These are phyloP conservation scores for Aspergillus japonicus DNA, from an alignment of 2,329 filamentous ascomycete species.

Conservation along the genomic window DNA sequence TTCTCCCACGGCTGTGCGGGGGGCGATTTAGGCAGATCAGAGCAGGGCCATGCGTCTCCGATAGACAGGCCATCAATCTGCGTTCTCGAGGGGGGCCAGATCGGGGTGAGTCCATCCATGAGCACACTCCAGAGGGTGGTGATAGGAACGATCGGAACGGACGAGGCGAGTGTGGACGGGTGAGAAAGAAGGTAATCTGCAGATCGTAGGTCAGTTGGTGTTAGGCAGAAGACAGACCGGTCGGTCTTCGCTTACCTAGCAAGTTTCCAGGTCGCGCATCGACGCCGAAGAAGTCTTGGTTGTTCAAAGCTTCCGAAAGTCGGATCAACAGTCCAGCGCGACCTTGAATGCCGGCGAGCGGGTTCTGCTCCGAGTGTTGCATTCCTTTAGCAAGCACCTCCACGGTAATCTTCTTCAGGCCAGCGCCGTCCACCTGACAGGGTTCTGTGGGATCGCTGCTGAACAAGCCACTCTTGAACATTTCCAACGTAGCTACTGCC, in stretches of 20 bases:
- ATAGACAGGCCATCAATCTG: slow-evolving; percentile 82
- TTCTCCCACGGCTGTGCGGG: slow-evolving; percentile 70
- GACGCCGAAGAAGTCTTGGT: slow-evolving; percentile 78
- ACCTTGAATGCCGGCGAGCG: slow-evolving; percentile 80
- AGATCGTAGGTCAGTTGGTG: slow-evolving; percentile 5
- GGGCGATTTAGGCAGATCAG: slow-evolving; percentile 69
- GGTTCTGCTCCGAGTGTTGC: slow-evolving; percentile 78
- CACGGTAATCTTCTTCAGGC: slow-evolving; percentile 70
- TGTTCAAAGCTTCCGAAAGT: slow-evolving; percentile 73
- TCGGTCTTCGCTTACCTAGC: slow-evolving; percentile 63
- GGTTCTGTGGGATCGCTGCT: slow-evolving; percentile 79
- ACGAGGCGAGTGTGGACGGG: slow-evolving; percentile 82
- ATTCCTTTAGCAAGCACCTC: slow-evolving; percentile 75
- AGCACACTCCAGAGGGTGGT: slow-evolving; percentile 88
- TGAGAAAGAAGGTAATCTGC: slow-evolving; percentile 90
- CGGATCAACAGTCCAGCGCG: slow-evolving; percentile 75
- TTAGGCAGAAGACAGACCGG: not conserved
- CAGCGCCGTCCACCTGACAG: slow-evolving; percentile 84
- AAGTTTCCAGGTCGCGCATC: slow-evolving; percentile 89
- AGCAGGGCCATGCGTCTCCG: slow-evolving; percentile 92
- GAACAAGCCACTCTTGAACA: slow-evolving; percentile 92
- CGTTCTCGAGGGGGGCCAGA: slow-evolving; percentile 87
- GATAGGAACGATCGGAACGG: slow-evolving; percentile 80
- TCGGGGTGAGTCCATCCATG: slow-evolving; percentile 79
- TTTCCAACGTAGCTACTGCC: slow-evolving; percentile 74